Evolutionary conservation across 2,329 filamentous ascomycete species (phyloP).

Genomic region (Fusarium tupiense): DNA sequence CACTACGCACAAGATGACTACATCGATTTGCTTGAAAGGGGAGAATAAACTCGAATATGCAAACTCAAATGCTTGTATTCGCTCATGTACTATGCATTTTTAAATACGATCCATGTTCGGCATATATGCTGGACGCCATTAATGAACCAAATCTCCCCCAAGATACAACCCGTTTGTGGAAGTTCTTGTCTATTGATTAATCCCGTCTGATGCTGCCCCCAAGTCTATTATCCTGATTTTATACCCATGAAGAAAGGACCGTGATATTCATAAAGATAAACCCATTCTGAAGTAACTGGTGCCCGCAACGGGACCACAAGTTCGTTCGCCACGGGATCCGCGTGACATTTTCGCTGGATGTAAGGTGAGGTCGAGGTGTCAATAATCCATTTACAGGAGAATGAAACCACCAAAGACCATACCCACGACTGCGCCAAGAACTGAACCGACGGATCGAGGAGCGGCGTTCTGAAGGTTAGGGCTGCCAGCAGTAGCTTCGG

Average conservation of each 20-base stretch:
- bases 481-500: conserved; percentile 40
- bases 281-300: conserved; percentile 14
- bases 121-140: conserved; percentile 36
- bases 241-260: conserved; percentile 36
- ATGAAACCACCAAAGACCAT: conserved; percentile 44
- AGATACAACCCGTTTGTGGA: conserved; percentile 26
- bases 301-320: neutral
- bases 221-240: conserved; percentile 39
- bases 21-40: neutral
- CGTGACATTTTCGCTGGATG: neutral
- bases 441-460: conserved; percentile 32
- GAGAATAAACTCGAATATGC: neutral
- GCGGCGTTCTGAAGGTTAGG: conserved; percentile 53
- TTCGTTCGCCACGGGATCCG: conserved; percentile 7
- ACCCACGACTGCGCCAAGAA: conserved; percentile 42
- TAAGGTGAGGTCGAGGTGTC: neutral
- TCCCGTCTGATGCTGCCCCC: conserved; percentile 31
- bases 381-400: conserved; percentile 37
- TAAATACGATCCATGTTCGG: conserved; percentile 27
- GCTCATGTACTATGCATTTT: conserved; percentile 36
- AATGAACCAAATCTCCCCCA: conserved; percentile 26
- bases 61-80: conserved; percentile 27
- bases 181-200: conserved; percentile 31
- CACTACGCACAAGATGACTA: neutral
- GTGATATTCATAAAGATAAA: conserved; percentile 39